phyloP scores from a whole-genome alignment of 257 asterid species.

The Gentiana macrophylla region DNA sequence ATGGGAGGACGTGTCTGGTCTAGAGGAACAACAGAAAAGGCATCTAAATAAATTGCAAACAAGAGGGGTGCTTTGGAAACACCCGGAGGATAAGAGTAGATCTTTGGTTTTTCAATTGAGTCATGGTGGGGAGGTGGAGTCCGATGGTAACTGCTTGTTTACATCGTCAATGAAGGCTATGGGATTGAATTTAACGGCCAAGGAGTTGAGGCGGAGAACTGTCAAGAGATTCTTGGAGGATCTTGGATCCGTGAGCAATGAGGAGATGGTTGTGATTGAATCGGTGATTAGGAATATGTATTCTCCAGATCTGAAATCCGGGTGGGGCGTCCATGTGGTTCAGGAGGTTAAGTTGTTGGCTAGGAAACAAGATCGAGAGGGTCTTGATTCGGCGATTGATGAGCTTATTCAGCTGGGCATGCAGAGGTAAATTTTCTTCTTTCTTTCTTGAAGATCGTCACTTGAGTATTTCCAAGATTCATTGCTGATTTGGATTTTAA shows the following conservation, averaged over 20 bases:
- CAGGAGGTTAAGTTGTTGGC: slow-evolving; percentile 85
- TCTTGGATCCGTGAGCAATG: slow-evolving; percentile 54
- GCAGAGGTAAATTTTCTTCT: slow-evolving; percentile 47
- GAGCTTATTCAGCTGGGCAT: slow-evolving; percentile 74
- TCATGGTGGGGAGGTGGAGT: slow-evolving; percentile 93
- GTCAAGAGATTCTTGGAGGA: slow-evolving; percentile 69
- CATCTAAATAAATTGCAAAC: slow-evolving; percentile 43
- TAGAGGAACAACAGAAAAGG: slow-evolving; percentile 77
- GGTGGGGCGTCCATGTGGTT: slow-evolving; percentile 95
- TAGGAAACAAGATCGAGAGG: slow-evolving; percentile 51
- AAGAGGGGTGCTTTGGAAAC: slow-evolving; percentile 88
- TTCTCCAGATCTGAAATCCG: slow-evolving; percentile 79
- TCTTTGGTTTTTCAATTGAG: slow-evolving; percentile 48
- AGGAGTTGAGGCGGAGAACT: slow-evolving; percentile 59
- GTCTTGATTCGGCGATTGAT: slow-evolving; percentile 56
- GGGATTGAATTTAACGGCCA: slow-evolving; percentile 32
- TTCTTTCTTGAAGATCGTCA: slow-evolving; percentile 1
- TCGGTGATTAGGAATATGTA: slow-evolving; percentile 73
- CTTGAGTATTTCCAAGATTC: background rate
- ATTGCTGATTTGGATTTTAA: background rate
- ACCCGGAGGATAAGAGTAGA: slow-evolving; percentile 42
- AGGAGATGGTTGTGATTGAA: slow-evolving; percentile 38
- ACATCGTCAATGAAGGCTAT: slow-evolving; percentile 70
- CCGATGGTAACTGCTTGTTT: slow-evolving; percentile 84
- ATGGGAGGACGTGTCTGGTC: slow-evolving; percentile 69